Percentiles rank a stretch among this genome's conserved stretches.
Evolutionary conservation across 306 rosid species (phyloP).

Genomic region (Betula pendula): DNA sequence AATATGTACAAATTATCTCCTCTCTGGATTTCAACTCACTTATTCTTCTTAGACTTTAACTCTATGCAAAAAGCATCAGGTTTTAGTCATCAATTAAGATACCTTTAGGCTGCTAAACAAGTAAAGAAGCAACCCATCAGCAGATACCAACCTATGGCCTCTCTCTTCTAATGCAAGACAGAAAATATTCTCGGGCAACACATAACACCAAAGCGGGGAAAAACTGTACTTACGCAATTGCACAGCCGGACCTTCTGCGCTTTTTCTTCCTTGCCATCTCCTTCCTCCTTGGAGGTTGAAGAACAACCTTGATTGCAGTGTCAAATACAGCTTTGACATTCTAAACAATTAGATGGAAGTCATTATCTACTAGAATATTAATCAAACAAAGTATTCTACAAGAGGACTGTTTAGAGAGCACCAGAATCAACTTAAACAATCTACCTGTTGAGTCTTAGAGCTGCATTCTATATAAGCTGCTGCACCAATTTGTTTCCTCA

Average conservation of each 20-base stretch:
- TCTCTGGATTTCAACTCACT: background rate
- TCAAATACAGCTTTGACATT: constrained; percentile 97
- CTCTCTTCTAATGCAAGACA: constrained; percentile 3
- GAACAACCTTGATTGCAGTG: constrained; percentile 96
- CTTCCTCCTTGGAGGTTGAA: constrained; percentile 93
- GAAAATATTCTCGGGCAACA: constrained; percentile 14
- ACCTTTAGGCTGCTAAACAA: background rate
- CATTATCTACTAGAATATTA: background rate
- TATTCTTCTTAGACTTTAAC: background rate
- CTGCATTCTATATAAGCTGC: constrained; percentile 97
- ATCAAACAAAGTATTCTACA: background rate
- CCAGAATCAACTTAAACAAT: background rate
- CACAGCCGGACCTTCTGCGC: constrained; percentile 70
- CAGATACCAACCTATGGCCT: background rate
- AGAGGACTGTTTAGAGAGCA: background rate
- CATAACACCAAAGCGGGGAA: constrained; percentile 1
- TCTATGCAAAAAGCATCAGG: background rate
- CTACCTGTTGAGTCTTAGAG: constrained; percentile 97
- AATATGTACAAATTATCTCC: background rate
- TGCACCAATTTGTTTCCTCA: constrained; percentile 96
- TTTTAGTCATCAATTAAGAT: background rate
- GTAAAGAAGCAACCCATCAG: background rate
- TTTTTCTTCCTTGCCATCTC: constrained; percentile 75
- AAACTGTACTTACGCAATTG: constrained; percentile 69
- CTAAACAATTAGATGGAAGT: constrained; percentile 43